Base-by-base conservation (phyloP, 2,329 filamentous ascomycete genomes). In the Cryphonectria carpinicola region DNA sequence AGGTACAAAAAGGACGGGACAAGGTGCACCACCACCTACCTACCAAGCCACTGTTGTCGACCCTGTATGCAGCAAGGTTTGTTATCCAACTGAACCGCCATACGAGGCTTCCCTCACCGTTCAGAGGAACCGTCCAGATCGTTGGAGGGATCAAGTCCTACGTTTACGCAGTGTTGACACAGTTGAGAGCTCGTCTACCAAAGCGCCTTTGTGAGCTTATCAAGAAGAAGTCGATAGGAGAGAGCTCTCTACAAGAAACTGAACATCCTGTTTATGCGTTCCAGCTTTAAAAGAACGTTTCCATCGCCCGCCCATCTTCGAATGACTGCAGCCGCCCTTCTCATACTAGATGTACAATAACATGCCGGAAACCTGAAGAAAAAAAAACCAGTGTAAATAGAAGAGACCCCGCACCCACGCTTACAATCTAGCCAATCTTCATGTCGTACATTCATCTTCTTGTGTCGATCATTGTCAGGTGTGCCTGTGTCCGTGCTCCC, bases 401-500 rank as follows among this genome's bases (percentile, higher is more conserved):
- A 25, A 32, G 4, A 61, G 35, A 39, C 17, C 13, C 39, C 13
- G 17, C 32, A 35, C 25, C 13, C 25, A 22, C 32, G 13, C n/a
- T 64, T 64, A 64, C 61, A 64, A n/a, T 61, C 35, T 39, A 61
- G 28, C 19, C 17, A n/a, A 61, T n/a, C 35, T 28, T 25, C 58
- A 14, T n/a, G 35, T 39, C 54, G 58, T 39, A 61, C 32, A 61
- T 61, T 7, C 7, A 49, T n/a, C 19, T n/a, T 35, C 19, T n/a
- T 35, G 13, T 63, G 56, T 32, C 56, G 17, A 10, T 22, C 46
- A 62, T 28, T 6, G 22, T 56, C 17, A 65, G 43, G 32, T 49
- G 11, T 25, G 46, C 67, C 63, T 68, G 52, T 61, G 52, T 37
- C 61, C 49, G 46, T 70, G 39, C 46, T 67, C 54, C 68, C 66